Percentiles rank a stretch among this genome's conserved stretches.
phyloP scores from a whole-genome alignment of 2,329 filamentous ascomycete genomes.

The Alternaria atra region DNA sequence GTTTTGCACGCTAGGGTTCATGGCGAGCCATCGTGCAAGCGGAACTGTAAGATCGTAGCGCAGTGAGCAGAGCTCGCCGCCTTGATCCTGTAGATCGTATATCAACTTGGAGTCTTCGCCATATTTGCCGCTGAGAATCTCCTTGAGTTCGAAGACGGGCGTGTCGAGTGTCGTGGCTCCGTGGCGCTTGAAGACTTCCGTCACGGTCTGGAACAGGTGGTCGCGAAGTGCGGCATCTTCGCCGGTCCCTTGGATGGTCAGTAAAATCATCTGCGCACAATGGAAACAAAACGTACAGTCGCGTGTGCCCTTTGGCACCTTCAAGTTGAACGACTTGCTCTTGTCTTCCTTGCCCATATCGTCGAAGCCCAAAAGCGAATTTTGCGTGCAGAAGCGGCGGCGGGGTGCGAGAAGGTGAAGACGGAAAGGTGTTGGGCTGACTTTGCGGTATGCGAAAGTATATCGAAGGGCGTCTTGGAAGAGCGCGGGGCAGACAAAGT shows the following conservation, averaged over 20 bases:
- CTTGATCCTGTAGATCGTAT: constrained; percentile 88
- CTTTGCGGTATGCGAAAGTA: constrained; percentile 28
- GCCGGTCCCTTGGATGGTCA: constrained; percentile 40
- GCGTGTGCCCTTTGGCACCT: constrained; percentile 90
- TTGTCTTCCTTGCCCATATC: constrained; percentile 59
- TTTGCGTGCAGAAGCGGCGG: constrained; percentile 28
- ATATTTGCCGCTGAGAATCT: constrained; percentile 89
- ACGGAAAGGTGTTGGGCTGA: constrained; percentile 16
- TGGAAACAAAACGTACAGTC: constrained; percentile 71
- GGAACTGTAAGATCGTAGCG: constrained; percentile 90
- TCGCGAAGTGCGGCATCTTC: constrained; percentile 49
- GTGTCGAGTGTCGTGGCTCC: constrained; percentile 51
- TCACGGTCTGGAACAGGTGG: constrained; percentile 47
- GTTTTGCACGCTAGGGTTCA: constrained; percentile 82
- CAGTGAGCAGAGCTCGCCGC: constrained; percentile 83
- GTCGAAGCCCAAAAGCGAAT: constrained; percentile 27
- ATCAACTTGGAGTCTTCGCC: constrained; percentile 93
- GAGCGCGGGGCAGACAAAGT: constrained; percentile 44
- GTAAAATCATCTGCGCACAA: constrained; percentile 5
- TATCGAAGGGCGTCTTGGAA: constrained; percentile 32
- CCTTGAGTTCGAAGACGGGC: constrained; percentile 86
- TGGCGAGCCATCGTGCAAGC: constrained; percentile 90
- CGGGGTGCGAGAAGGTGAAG: constrained; percentile 19
- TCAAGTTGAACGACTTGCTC: constrained; percentile 69
- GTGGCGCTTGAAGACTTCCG: constrained; percentile 51